Base-by-base conservation (phyloP, 192 early-diverging fungal genomes). In the Coemansia sp. region DNA sequence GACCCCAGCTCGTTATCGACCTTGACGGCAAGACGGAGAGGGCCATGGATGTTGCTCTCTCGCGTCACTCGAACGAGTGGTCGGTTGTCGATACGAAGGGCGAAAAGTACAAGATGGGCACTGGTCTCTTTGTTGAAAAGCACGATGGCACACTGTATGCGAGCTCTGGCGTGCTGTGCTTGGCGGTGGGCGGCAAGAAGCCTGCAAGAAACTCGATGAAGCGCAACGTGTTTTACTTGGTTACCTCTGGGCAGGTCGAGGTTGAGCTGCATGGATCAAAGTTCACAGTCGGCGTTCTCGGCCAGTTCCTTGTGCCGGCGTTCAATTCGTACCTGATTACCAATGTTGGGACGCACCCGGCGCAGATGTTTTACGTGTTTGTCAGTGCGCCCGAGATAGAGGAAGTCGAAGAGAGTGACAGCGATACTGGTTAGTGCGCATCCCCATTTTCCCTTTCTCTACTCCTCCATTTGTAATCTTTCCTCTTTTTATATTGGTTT, bases 291-390 rank as follows among this genome's bases (percentile, higher is more conserved):
- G 77, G 77, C 2, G 45, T 70, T 9, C 47, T 79, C 6, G 77
- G 77, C 2, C 77, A 79, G 62, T 73, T 79, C n/a, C 14, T 79
- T 18, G 62, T 79, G 2, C 77, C 77, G 7, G 53, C 34, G 31
- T 36, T 60, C 65, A 79, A 79, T 58, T 38, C 65, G 13, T 79
- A 79, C 16, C 56, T 65, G 48, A 74, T 79, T n/a, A 39, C 47
- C 16, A 79, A 79, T 39, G 67, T 74, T 31, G 77, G 77, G 56
- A 79, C 77, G 23, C 77, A 79, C 25, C 72, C 77, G 2, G 77
- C 77, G 0, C 77, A 79, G 70, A 55, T 79, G 26, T 74, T 65
- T 43, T 79, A 65, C 36, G 77, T 79, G 13, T 65, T 71, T 25
- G 45, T 77, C 16, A 20, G 58, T 9, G 18, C 36, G 20, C 48